Evolutionary conservation across 371 early-diverging fungal species (phyloP).

Genomic region (Lichtheimia ramosa): DNA sequence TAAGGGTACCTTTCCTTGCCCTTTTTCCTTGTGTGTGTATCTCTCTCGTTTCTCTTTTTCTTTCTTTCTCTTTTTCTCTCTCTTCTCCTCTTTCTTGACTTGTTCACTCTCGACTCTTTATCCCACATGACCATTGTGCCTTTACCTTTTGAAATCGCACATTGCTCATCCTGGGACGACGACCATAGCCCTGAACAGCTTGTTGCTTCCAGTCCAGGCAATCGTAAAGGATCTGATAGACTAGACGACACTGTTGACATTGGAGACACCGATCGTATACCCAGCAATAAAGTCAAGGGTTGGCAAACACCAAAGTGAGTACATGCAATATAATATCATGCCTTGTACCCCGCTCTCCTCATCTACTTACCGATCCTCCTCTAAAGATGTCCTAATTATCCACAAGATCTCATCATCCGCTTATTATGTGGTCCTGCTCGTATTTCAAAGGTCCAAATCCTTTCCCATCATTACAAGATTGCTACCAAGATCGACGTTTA

Average conservation of each 20-base stretch:
- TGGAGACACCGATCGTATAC: conserved; percentile 11
- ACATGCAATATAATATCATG: background rate
- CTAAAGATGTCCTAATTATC: conserved; percentile 68
- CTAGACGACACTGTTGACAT: conserved; percentile 15
- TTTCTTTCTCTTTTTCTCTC: background rate
- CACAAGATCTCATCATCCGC: conserved; percentile 69
- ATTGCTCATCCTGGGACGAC: conserved; percentile 45
- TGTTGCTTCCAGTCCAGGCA: conserved; percentile 34
- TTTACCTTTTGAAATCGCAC: conserved; percentile 25
- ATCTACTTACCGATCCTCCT: no score
- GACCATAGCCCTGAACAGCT: conserved; percentile 40
- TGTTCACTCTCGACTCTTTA: background rate
- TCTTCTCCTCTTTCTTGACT: conserved; percentile 7
- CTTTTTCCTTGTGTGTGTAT: no score
- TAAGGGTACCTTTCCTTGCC: conserved; percentile 1
- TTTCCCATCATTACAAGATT: conserved; percentile 83
- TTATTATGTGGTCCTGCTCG: conserved; percentile 60
- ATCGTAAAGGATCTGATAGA: conserved; percentile 12
- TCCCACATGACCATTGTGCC: conserved; percentile 19
- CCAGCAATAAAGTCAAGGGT: conserved; percentile 36
- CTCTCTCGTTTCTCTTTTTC: background rate
- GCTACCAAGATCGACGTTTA: conserved; percentile 75
- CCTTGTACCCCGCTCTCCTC: no score
- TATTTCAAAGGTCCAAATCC: conserved; percentile 69
- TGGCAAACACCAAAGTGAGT: conserved; percentile 52